These are phyloP conservation scores for Lablab purpureus DNA, from an alignment of 306 rosid species.

Conservation along the genomic window DNA sequence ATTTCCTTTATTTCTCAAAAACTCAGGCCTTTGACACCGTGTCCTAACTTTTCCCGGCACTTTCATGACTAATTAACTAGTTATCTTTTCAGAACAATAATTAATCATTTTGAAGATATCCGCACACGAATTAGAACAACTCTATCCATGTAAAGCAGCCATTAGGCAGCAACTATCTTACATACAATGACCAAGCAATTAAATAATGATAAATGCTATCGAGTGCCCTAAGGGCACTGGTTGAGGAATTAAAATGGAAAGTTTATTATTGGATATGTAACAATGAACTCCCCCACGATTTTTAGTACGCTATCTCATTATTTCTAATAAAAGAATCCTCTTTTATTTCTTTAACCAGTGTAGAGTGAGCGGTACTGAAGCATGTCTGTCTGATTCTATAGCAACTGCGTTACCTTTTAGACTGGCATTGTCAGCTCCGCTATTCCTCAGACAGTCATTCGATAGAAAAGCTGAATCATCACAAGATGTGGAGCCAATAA, in stretches of 20 bases:
- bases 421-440: constrained; percentile 53
- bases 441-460: constrained; percentile 48
- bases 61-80: constrained; percentile 34
- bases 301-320: no score
- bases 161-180: constrained; percentile 27
- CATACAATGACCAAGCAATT: constrained; percentile 32
- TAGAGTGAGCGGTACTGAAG: constrained; percentile 28
- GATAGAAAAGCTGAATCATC: constrained; percentile 50
- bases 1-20: constrained; percentile 18
- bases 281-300: no score
- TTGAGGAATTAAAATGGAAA: no score
- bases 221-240: no score
- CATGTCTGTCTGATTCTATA: constrained; percentile 49
- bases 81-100: constrained; percentile 20
- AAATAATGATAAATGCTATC: not conserved
- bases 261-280: no score
- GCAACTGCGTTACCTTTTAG: constrained; percentile 57
- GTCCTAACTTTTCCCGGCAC: constrained; percentile 7
- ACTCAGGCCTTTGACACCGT: constrained; percentile 20
- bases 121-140: constrained; percentile 11
- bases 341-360: no score
- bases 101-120: constrained; percentile 16
- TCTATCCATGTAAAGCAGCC: constrained; percentile 12
- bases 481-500: constrained; percentile 48
- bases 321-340: no score